Percentiles rank a stretch among this genome's conserved stretches.
These are phyloP conservation scores for sweet orange (Citrus sinensis) DNA, from an alignment of 345 rosid genomes.

Conservation along the genomic window DVS_A1.0 CM039164.1:753501-754000, in stretches of 20 bases:
- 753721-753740: constrained; percentile 10
- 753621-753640: constrained; percentile 82
- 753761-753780: constrained; percentile 19
- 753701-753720: constrained; percentile 15
- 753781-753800: constrained; percentile 24
- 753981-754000: constrained; percentile 1
- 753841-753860: constrained; percentile 26
- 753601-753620: constrained; percentile 99
- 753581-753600: constrained; percentile 91
- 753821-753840: constrained; percentile 20
- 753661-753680: constrained; percentile 97
- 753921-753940: constrained; percentile 23
- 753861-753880: constrained; percentile 24
- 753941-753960: constrained; percentile 22
- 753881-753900: constrained; percentile 29
- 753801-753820: constrained; percentile 26
- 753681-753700: constrained; percentile 57
- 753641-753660: constrained; percentile 81
- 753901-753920: constrained; percentile 31
- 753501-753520: constrained; percentile 54
- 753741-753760: constrained; percentile 12
- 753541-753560: constrained; percentile 99
- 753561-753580: constrained; percentile 78
- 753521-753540: constrained; percentile 75
- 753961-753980: constrained; percentile 31